These are phyloP conservation scores for Yarrowia phangngaensis DNA, from an alignment of 805 yeast species.

Conservation along the genomic window DNA sequence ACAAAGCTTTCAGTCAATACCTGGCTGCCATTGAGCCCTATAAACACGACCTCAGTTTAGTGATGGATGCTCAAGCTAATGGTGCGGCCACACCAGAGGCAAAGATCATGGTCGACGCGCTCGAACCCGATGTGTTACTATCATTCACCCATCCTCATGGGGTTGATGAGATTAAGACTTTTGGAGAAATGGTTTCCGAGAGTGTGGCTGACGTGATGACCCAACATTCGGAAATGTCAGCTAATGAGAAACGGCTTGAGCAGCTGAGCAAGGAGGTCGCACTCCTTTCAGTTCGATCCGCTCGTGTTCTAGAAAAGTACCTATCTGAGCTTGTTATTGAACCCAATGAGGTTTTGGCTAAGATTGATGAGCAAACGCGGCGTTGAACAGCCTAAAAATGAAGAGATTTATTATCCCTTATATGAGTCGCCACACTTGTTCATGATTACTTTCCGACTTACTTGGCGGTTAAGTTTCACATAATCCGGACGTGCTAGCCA, in stretches of 20 bases:
- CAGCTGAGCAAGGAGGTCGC: constrained; percentile 3
- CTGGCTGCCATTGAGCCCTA: constrained; percentile 17
- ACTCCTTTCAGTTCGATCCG: background rate
- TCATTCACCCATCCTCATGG: constrained; percentile 3
- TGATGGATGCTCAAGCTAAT: background rate
- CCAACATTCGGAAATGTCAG: background rate
- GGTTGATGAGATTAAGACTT: constrained; percentile 13
- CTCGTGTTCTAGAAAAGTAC: constrained; percentile 10
- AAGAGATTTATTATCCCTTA: too few species aligned
- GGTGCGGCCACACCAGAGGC: background rate
- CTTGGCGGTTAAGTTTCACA: too few species aligned
- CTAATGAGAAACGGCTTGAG: constrained; percentile 1
- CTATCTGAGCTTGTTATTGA: constrained; percentile 2
- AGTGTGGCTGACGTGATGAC: constrained; percentile 1
- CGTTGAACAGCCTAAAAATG: background rate
- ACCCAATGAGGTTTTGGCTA: background rate
- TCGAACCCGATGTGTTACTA: constrained; percentile 6
- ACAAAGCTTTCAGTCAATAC: constrained; percentile 17
- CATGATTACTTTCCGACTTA: too few species aligned
- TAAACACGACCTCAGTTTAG: constrained; percentile 3
- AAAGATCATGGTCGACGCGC: constrained; percentile 6
- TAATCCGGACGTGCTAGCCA: background rate
- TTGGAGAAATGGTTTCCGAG: constrained; percentile 2
- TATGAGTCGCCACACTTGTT: too few species aligned
- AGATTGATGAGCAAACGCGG: background rate